These are phyloP conservation scores for Cercospora canescens DNA, from an alignment of 2,329 filamentous ascomycete genomes.

Conservation along the genomic window DNA sequence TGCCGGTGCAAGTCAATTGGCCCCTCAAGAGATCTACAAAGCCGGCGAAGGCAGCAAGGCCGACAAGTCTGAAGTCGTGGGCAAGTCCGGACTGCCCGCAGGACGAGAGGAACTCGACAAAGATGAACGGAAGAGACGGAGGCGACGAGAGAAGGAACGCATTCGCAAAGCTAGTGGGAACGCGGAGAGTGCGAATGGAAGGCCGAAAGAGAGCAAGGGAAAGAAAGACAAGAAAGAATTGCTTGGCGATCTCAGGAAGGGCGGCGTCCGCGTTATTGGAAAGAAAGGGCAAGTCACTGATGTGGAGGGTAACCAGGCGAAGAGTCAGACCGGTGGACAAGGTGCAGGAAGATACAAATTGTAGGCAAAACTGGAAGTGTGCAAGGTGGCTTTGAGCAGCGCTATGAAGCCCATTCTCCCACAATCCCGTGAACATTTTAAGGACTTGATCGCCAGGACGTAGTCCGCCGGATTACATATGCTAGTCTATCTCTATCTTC, in stretches of 20 bases:
- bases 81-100: constrained; percentile 73
- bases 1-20: constrained; percentile 69
- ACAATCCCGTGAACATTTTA: too few relatives aligned
- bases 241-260: constrained; percentile 72
- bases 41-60: constrained; percentile 60
- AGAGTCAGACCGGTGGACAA: constrained; percentile 22
- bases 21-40: constrained; percentile 91
- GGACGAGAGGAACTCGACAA: constrained; percentile 83
- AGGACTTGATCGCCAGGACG: background rate
- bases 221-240: constrained; percentile 59
- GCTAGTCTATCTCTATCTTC: background rate
- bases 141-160: constrained; percentile 75
- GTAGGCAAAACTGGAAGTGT: constrained; percentile 19
- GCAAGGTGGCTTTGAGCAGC: background rate
- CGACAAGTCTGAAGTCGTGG: constrained; percentile 67
- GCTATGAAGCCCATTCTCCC: background rate
- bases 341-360: constrained; percentile 35
- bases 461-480: background rate
- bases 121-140: constrained; percentile 76
- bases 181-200: constrained; percentile 39
- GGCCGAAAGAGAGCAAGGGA: constrained; percentile 37
- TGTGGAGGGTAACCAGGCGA: constrained; percentile 76
- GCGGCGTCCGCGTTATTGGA: constrained; percentile 87
- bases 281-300: constrained; percentile 84
- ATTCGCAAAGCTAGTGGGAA: constrained; percentile 67